These are phyloP conservation scores for Entonaema liquescens DNA, from an alignment of 495 filamentous ascomycete species.

Conservation along the genomic window DNA sequence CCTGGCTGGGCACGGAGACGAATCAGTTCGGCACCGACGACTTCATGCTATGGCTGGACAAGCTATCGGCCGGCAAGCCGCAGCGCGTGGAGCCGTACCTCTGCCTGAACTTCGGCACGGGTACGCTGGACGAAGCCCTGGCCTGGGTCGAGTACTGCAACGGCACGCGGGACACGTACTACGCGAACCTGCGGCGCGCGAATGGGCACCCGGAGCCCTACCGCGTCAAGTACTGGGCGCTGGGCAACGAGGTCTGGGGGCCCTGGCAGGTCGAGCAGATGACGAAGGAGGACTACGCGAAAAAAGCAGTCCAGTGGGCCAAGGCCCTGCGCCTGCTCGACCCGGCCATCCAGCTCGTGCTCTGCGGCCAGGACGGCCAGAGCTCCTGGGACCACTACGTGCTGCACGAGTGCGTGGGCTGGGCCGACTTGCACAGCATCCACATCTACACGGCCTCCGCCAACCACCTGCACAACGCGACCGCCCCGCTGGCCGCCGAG, in stretches of 20 bases:
- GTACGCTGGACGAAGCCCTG: slow-evolving; percentile 77
- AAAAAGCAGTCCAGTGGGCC: slow-evolving; percentile 80
- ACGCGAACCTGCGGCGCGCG: slow-evolving; percentile 76
- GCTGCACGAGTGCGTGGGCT: slow-evolving; percentile 70
- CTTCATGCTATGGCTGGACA: slow-evolving; percentile 80
- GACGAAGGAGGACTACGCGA: slow-evolving; percentile 77
- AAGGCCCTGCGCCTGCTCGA: slow-evolving; percentile 82
- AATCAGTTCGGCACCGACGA: slow-evolving; percentile 86
- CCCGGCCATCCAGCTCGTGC: slow-evolving; percentile 69
- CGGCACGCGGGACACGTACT: slow-evolving; percentile 73
- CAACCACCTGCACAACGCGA: slow-evolving; percentile 65
- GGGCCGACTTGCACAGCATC: slow-evolving; percentile 73
- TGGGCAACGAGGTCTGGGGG: slow-evolving; percentile 79
- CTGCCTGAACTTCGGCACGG: slow-evolving; percentile 77
- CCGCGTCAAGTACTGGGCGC: slow-evolving; percentile 67
- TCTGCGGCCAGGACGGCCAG: slow-evolving; percentile 75
- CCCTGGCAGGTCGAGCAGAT: slow-evolving; percentile 83
- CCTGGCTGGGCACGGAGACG: slow-evolving; percentile 76
- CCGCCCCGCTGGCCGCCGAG: slow-evolving; percentile 74
- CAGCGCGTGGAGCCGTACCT: slow-evolving; percentile 73
- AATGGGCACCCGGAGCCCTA: slow-evolving; percentile 78
- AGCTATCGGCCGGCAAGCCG: slow-evolving; percentile 56
- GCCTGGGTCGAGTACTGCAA: slow-evolving; percentile 88
- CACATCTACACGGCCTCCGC: slow-evolving; percentile 73
- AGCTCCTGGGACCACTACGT: slow-evolving; percentile 77